Conservation (phyloP, 805 yeast genomes). For the Saturnispora saitoi region DNA sequence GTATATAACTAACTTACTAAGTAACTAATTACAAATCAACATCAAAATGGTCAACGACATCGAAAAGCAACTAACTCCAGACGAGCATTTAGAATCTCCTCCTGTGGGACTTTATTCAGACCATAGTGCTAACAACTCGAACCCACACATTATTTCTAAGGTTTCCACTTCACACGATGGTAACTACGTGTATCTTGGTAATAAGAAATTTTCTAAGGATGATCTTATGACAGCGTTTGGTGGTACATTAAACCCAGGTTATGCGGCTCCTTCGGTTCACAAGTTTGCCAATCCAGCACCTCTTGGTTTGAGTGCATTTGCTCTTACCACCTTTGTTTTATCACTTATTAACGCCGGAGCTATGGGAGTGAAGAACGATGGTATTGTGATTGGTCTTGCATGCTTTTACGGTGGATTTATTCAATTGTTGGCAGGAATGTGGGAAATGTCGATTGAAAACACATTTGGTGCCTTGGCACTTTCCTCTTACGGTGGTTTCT, state of each 20-base stretch:
- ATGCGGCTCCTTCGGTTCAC: conserved; percentile 45
- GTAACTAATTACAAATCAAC: neutral
- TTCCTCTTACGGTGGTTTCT: conserved; percentile 60
- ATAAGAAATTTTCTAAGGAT: conserved; percentile 52
- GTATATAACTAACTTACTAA: no score
- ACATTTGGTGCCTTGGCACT: conserved; percentile 67
- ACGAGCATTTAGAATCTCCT: conserved; percentile 17
- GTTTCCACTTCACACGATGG: conserved; percentile 46
- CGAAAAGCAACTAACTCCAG: conserved; percentile 17
- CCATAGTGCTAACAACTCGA: conserved; percentile 6
- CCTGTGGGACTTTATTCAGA: conserved; percentile 19
- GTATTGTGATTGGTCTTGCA: conserved; percentile 57
- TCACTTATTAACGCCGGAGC: conserved; percentile 57
- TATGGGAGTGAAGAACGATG: conserved; percentile 54
- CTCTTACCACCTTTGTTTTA: conserved; percentile 57
- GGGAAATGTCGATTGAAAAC: conserved; percentile 69
- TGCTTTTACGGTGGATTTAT: conserved; percentile 67
- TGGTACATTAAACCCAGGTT: conserved; percentile 74
- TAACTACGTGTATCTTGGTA: conserved; percentile 63
- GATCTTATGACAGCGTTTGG: conserved; percentile 67
- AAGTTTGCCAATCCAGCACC: conserved; percentile 70
- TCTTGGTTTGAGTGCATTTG: conserved; percentile 63
- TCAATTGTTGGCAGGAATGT: conserved; percentile 65
- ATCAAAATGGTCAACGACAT: conserved; percentile 13
- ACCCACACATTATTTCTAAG: conserved; percentile 12